A percentile compares a stretch with the other conserved stretches of the same genome.
These are phyloP conservation scores for Rhizopogon sp. DNA, from an alignment of 768 basidiomycete species.

Conservation along the genomic window DNA sequence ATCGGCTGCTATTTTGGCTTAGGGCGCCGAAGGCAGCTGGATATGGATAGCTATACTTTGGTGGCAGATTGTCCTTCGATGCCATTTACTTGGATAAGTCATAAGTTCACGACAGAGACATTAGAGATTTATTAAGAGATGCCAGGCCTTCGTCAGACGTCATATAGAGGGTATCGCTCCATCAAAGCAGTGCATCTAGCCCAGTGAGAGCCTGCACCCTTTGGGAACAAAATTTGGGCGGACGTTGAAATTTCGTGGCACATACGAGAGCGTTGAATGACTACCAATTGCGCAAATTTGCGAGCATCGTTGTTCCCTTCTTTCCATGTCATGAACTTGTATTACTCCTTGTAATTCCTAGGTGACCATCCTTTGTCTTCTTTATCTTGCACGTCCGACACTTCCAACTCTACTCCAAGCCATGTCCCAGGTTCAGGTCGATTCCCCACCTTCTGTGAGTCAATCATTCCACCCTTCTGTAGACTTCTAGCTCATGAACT, in stretches of 20 bases:
- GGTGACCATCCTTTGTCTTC: too few relatives aligned
- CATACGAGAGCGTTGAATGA: background rate
- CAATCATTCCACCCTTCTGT: background rate
- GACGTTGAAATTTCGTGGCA: conserved; percentile 20
- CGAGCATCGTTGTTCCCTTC: conserved; percentile 1
- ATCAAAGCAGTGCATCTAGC: background rate
- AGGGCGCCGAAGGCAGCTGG: background rate
- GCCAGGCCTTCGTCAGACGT: background rate
- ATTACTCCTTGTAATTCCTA: conserved; percentile 8
- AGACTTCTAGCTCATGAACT: background rate
- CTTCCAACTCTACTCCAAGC: background rate
- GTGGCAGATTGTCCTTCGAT: background rate
- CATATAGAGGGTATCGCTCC: background rate
- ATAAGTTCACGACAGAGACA: background rate
- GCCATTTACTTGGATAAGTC: background rate
- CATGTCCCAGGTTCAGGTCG: conserved; percentile 8
- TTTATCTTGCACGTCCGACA: background rate
- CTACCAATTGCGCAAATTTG: background rate
- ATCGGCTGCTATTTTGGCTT: background rate
- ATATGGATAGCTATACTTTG: background rate
- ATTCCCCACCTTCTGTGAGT: conserved; percentile 7
- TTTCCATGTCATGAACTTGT: conserved; percentile 9
- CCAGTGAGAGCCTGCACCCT: background rate
- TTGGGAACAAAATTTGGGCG: conserved; percentile 20
- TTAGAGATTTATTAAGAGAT: background rate